Base-by-base conservation (phyloP, 306 rosid genomes). In the Casuarina glauca region DNA sequence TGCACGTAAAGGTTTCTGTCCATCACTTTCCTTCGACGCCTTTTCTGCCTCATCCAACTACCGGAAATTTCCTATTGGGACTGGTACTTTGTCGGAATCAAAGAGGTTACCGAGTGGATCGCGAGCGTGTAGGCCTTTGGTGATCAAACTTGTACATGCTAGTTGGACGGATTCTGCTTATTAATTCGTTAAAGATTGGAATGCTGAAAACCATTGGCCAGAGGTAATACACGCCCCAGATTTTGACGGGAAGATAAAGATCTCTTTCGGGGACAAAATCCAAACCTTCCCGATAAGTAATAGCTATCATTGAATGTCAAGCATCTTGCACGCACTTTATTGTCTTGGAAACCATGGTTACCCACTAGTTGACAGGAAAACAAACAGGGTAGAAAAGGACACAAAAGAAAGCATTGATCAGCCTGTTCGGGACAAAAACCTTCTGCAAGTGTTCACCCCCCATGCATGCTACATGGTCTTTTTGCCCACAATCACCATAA, bases 11-110 rank as follows among this genome's bases (percentile, higher is more conserved):
- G n/a, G 51, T 41, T 19, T 17, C 50, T 42, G 17, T 67, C 46
- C n/a, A 9, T 42, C 71, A 67, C 50, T 67, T 42, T 67, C 51
- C 36, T 67, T 42, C n/a, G 50, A 67, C 49, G 49, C 49, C 6
- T 67, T 15, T 42, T 67, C 71, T 42, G 48, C 71, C 15, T 15
- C 70, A 64, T 64, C 70, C 48, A 64, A 64, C 70, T 64, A 16
- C 42, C 17, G 51, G 71, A 67, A 67, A 42, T 67, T 67, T 67
- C 71, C 71, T 41, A 41, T 67, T 67, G 50, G 50, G 35, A 16
- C 42, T 42, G 15, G 35, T 17, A n/a, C n/a, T 67, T 43, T 67
- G 32, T 67, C 51, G n/a, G 49, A 17, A 67, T 42, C 71, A 49
- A n/a, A 17, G 4, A 35, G 35, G 36, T 17, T 41, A 66, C 20